These are phyloP conservation scores for Hibiscus trionum DNA, from an alignment of 345 rosid species.

Conservation along the genomic window DNA sequence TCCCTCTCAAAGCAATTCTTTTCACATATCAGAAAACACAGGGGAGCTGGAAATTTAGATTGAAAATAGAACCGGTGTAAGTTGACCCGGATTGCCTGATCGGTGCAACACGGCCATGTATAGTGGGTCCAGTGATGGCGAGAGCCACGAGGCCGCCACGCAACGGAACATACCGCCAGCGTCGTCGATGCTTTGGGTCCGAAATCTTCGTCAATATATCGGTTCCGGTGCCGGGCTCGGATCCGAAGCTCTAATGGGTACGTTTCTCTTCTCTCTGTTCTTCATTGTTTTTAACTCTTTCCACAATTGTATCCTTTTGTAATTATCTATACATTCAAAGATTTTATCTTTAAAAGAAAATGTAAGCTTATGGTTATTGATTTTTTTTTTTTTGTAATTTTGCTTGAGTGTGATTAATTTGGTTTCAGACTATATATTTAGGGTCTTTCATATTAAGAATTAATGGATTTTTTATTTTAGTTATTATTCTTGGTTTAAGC, in stretches of 20 bases:
- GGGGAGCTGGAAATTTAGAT: neutral
- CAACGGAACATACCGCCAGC: slow-evolving; percentile 93
- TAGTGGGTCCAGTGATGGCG: slow-evolving; percentile 92
- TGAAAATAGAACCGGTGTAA: slow-evolving; percentile 1
- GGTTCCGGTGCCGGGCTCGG: slow-evolving; percentile 98
- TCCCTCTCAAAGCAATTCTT: neutral
- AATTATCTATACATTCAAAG: neutral
- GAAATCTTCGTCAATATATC: slow-evolving; percentile 77
- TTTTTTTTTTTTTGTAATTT: neutral
- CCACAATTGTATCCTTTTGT: neutral
- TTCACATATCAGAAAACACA: neutral
- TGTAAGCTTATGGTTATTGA: neutral
- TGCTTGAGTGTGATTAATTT: neutral
- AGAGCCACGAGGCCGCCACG: slow-evolving; percentile 61
- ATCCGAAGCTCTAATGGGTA: slow-evolving; percentile 96
- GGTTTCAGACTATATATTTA: neutral
- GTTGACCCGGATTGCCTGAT: slow-evolving; percentile 3
- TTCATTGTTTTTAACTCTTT: neutral
- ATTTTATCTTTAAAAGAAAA: neutral
- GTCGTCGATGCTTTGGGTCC: slow-evolving; percentile 89
- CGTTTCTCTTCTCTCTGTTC: slow-evolving; percentile 1
- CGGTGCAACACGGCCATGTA: slow-evolving; percentile 40
- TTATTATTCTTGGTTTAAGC: neutral
- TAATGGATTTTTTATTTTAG: neutral
- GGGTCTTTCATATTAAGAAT: neutral